Evolutionary conservation across 495 filamentous ascomycete genomes (phyloP).

Genomic region (Apodospora peruviana): DNA sequence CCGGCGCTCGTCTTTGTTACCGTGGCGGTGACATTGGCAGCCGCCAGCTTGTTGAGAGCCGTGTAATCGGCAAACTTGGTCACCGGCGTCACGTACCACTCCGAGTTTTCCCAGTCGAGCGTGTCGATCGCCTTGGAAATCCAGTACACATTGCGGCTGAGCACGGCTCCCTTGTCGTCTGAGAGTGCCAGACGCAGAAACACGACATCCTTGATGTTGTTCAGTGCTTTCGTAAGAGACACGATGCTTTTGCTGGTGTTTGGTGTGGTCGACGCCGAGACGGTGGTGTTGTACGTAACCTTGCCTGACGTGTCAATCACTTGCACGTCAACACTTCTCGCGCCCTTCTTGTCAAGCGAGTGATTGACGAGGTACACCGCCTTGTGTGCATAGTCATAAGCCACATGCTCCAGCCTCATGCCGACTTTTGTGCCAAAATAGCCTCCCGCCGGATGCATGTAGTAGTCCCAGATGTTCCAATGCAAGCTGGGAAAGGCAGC

Average conservation of each 20-base stretch:
- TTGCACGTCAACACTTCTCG: slow-evolving; percentile 42
- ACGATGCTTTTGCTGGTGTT: slow-evolving; percentile 31
- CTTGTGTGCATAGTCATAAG: slow-evolving; percentile 45
- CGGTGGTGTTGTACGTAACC: slow-evolving; percentile 21
- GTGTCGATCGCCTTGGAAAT: slow-evolving; percentile 41
- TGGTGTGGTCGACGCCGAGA: slow-evolving; percentile 25
- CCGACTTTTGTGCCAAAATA: slow-evolving; percentile 57
- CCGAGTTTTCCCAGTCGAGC: slow-evolving; percentile 51
- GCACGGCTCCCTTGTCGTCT: slow-evolving; percentile 19
- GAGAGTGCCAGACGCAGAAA: slow-evolving; percentile 48
- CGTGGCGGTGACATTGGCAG: slow-evolving; percentile 30
- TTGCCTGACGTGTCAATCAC: slow-evolving; percentile 44
- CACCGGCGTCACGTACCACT: slow-evolving; percentile 56
- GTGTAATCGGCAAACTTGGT: slow-evolving; percentile 48
- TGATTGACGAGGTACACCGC: slow-evolving; percentile 53
- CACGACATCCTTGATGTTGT: slow-evolving; percentile 36
- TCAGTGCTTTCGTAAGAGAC: slow-evolving; percentile 26
- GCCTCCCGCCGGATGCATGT: slow-evolving; percentile 50
- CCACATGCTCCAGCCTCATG: slow-evolving; percentile 49
- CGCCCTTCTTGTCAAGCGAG: slow-evolving; percentile 33
- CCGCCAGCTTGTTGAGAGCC: slow-evolving; percentile 34
- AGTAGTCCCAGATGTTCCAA: slow-evolving; percentile 64
- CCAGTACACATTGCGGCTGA: slow-evolving; percentile 64
- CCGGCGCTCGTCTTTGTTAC: slow-evolving; percentile 2
- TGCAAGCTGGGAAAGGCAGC: slow-evolving; percentile 60